Evolutionary conservation across 495 filamentous ascomycete genomes (phyloP).

Genomic region (Saxophila tyrrhenica): DNA sequence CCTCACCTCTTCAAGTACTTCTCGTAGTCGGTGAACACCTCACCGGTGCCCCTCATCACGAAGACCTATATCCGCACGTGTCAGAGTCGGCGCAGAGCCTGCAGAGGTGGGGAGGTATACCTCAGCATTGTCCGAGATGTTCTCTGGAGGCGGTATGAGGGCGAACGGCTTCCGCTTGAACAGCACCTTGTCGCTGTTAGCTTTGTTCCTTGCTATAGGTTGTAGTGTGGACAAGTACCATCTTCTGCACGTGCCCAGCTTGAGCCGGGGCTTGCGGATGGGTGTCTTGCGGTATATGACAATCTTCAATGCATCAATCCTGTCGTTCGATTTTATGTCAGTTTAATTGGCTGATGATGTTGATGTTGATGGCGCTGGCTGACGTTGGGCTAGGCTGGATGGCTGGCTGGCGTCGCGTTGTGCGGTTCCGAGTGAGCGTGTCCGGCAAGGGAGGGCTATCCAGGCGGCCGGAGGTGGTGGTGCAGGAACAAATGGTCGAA

Average conservation of each 20-base stretch:
- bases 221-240: background rate
- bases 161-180: constrained; percentile 95
- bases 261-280: background rate
- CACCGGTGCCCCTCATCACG: constrained; percentile 78
- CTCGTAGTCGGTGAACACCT: constrained; percentile 84
- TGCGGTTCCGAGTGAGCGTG: background rate
- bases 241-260: background rate
- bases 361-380: background rate
- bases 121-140: constrained; percentile 71
- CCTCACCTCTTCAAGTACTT: constrained; percentile 68
- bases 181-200: constrained; percentile 51
- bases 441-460: background rate
- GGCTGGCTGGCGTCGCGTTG: too few species aligned
- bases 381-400: too few species aligned
- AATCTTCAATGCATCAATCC: background rate
- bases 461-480: background rate
- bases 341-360: background rate
- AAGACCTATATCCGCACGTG: constrained; percentile 54
- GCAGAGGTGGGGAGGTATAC: constrained; percentile 35
- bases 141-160: constrained; percentile 57
- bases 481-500: background rate
- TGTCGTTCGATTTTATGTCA: background rate
- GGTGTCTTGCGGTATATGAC: background rate
- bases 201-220: background rate
- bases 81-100: background rate